A percentile compares a stretch with the other conserved stretches of the same genome.
Conservation (phyloP, 2,329 filamentous ascomycete genomes). For the Fragosphaeria purpurea region DNA sequence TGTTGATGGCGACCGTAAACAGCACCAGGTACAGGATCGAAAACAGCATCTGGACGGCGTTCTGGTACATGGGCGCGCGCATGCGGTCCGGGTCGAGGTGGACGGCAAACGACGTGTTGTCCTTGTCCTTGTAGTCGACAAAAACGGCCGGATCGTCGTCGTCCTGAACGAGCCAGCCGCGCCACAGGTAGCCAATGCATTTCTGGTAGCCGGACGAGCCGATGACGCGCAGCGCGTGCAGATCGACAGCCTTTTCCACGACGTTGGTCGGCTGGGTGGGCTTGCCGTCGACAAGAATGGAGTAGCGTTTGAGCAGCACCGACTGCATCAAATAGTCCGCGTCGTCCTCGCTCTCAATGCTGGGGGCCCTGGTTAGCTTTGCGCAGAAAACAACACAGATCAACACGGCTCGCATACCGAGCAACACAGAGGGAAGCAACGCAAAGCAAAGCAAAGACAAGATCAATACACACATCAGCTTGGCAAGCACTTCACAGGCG, state of each 20-base stretch:
- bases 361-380: slow-evolving; percentile 19
- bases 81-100: slow-evolving; percentile 94
- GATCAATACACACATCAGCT: slow-evolving; percentile 42
- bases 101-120: slow-evolving; percentile 63
- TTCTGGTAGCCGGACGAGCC: slow-evolving; percentile 92
- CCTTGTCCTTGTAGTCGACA: slow-evolving; percentile 75
- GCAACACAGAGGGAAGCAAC: too few relatives aligned
- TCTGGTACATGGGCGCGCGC: slow-evolving; percentile 87
- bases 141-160: slow-evolving; percentile 85
- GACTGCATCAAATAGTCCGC: slow-evolving; percentile 67
- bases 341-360: slow-evolving; percentile 80
- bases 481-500: slow-evolving; percentile 88
- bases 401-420: too few relatives aligned
- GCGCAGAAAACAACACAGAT: too few relatives aligned
- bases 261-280: slow-evolving; percentile 73
- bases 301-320: slow-evolving; percentile 80
- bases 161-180: slow-evolving; percentile 93
- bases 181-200: slow-evolving; percentile 87
- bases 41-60: slow-evolving; percentile 74
- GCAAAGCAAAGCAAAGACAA: too few relatives aligned
- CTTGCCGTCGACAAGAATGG: slow-evolving; percentile 61
- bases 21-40: slow-evolving; percentile 74
- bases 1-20: slow-evolving; percentile 88
- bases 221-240: slow-evolving; percentile 82
- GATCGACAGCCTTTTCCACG: slow-evolving; percentile 84